Evolutionary conservation across 2,329 filamentous ascomycete species (phyloP).

Genomic region (Cryphonectria radicalis): DNA sequence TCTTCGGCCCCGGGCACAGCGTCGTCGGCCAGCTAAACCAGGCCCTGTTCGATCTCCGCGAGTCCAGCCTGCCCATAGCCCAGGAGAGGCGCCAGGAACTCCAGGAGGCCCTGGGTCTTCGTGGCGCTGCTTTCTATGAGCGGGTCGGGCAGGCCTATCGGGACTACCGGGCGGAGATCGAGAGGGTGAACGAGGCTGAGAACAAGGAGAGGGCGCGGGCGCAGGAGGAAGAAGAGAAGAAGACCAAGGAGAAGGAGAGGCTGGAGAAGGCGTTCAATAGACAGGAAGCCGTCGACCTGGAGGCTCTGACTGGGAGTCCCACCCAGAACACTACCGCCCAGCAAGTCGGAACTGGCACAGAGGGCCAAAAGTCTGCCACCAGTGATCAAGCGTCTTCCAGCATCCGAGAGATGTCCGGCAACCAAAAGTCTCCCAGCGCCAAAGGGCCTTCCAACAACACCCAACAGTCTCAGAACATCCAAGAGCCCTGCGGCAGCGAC

Average conservation of each 20-base stretch:
- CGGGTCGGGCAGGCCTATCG: background rate
- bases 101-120: background rate
- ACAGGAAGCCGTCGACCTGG: background rate
- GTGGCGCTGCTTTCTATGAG: background rate
- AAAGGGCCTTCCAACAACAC: background rate
- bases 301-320: background rate
- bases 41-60: background rate
- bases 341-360: background rate
- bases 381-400: background rate
- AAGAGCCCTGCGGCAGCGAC: background rate
- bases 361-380: background rate
- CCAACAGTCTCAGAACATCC: background rate
- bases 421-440: background rate
- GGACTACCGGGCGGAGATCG: constrained; percentile 16
- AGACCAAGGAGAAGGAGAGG: background rate
- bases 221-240: background rate
- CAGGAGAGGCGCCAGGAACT: background rate
- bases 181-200: constrained; percentile 17
- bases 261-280: background rate
- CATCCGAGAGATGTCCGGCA: background rate
- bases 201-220: background rate
- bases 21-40: background rate
- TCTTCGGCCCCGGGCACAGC: constrained; percentile 19
- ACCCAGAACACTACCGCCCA: background rate
- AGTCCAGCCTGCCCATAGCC: background rate